These are phyloP conservation scores for Candida michaelii DNA, from an alignment of 805 yeast species.

Conservation along the genomic window DNA sequence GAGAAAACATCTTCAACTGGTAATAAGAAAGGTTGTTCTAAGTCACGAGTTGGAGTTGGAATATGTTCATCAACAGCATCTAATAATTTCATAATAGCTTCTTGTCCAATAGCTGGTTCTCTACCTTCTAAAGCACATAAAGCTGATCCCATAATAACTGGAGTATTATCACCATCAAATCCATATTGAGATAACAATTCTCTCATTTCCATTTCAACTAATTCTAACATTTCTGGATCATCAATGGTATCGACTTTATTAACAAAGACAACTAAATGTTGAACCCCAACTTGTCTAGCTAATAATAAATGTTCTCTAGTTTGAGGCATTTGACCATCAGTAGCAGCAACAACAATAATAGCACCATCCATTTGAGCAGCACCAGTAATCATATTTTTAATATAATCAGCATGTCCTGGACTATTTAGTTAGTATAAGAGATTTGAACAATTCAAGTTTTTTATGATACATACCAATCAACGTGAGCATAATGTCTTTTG, in stretches of 20 bases:
- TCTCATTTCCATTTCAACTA: slow-evolving; percentile 99
- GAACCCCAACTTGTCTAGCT: slow-evolving; percentile 99
- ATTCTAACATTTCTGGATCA: slow-evolving; percentile 98
- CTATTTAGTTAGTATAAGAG: slow-evolving; percentile 26
- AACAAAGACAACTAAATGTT: slow-evolving; percentile 93
- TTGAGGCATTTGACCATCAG: slow-evolving; percentile 99
- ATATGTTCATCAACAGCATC: slow-evolving; percentile 91
- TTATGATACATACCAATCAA: slow-evolving; percentile 58
- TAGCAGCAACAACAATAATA: slow-evolving; percentile 89
- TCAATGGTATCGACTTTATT: slow-evolving; percentile 98
- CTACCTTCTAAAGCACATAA: slow-evolving; percentile 89
- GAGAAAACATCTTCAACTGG: slow-evolving; percentile 98
- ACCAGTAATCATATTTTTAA: slow-evolving; percentile 95
- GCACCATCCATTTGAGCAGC: slow-evolving; percentile 94
- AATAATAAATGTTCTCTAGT: slow-evolving; percentile 97
- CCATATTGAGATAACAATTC: slow-evolving; percentile 89
- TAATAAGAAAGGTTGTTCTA: slow-evolving; percentile 94
- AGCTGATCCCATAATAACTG: slow-evolving; percentile 98
- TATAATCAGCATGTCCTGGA: slow-evolving; percentile 96
- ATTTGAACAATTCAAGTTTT: slow-evolving; percentile 78
- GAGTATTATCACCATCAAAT: slow-evolving; percentile 97
- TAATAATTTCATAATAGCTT: slow-evolving; percentile 79
- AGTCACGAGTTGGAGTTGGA: slow-evolving; percentile 95
- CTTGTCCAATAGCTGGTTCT: slow-evolving; percentile 87
- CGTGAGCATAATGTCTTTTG: slow-evolving; percentile 84